Conservation (phyloP, 345 rosid genomes). For the Bruguiera sexangula region DNA sequence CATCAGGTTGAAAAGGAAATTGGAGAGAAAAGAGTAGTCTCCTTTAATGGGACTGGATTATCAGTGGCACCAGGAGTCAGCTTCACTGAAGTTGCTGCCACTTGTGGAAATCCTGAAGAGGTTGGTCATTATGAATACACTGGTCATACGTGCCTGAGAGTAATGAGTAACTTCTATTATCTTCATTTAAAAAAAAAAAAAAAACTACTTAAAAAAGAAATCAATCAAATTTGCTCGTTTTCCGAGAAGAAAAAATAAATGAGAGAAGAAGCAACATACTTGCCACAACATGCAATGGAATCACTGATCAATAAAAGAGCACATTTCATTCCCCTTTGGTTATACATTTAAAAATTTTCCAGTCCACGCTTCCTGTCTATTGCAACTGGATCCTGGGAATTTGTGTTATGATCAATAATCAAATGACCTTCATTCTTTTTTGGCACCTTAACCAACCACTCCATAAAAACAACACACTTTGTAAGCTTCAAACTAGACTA, state of each 20-base stretch:
- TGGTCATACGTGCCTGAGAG: slow-evolving; percentile 1
- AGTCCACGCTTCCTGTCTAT: not conserved
- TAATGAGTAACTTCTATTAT: too few species aligned
- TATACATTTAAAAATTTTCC: not conserved
- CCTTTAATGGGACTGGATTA: slow-evolving; percentile 68
- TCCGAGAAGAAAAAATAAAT: not conserved
- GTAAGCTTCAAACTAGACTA: not conserved
- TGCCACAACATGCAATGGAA: not conserved
- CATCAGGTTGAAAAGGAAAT: slow-evolving; percentile 89
- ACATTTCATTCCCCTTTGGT: too few species aligned
- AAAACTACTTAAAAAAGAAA: not conserved
- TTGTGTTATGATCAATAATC: not conserved
- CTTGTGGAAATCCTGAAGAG: slow-evolving; percentile 64
- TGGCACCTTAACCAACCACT: not conserved
- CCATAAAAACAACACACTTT: not conserved
- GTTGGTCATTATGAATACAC: slow-evolving; percentile 34
- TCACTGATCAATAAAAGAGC: not conserved
- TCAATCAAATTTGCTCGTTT: not conserved
- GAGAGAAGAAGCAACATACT: not conserved
- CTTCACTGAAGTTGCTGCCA: slow-evolving; percentile 49
- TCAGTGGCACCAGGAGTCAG: slow-evolving; percentile 63
- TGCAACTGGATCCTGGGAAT: slow-evolving; percentile 3
- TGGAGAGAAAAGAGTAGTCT: slow-evolving; percentile 75
- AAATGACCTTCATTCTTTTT: not conserved
- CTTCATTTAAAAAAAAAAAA: too few species aligned